These are phyloP conservation scores for Ceratocystis variospora DNA, from an alignment of 2,329 filamentous ascomycete species.

Conservation along the genomic window DNA sequence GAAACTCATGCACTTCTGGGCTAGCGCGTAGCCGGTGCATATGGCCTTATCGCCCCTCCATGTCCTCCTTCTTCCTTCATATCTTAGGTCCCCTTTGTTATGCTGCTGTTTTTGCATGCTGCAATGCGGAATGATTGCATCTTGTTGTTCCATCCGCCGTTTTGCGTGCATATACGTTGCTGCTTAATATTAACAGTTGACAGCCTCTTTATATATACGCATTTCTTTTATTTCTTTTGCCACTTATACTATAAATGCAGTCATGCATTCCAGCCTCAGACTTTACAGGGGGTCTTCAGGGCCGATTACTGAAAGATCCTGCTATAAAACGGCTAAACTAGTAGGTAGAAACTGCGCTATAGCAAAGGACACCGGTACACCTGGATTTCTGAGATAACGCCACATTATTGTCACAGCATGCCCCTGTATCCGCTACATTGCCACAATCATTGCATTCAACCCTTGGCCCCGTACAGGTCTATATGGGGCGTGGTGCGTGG, in stretches of 20 bases:
- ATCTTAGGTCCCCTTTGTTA: background rate
- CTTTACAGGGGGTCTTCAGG: background rate
- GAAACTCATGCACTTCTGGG: too few relatives aligned
- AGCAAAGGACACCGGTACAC: background rate
- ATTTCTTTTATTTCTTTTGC: background rate
- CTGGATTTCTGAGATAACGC: too few relatives aligned
- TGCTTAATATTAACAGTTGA: background rate
- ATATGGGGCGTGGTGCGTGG: background rate
- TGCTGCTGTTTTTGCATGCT: background rate
- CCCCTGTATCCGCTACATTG: too few relatives aligned
- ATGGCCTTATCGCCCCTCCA: background rate
- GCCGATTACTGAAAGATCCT: background rate
- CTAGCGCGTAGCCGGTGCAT: background rate
- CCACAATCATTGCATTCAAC: too few relatives aligned
- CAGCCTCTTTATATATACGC: background rate
- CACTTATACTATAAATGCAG: background rate
- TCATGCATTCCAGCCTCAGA: background rate
- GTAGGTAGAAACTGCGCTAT: too few relatives aligned
- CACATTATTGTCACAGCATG: background rate
- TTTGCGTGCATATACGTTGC: background rate
- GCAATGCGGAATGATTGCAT: background rate
- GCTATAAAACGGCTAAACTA: background rate
- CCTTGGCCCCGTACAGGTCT: too few relatives aligned
- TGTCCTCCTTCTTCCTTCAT: background rate
- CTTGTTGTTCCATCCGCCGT: background rate